Percentiles rank a stretch among this genome's conserved stretches.
Conservation (phyloP, 192 early-diverging fungal genomes). For the Phycomyces blakesleeanus region DNA sequence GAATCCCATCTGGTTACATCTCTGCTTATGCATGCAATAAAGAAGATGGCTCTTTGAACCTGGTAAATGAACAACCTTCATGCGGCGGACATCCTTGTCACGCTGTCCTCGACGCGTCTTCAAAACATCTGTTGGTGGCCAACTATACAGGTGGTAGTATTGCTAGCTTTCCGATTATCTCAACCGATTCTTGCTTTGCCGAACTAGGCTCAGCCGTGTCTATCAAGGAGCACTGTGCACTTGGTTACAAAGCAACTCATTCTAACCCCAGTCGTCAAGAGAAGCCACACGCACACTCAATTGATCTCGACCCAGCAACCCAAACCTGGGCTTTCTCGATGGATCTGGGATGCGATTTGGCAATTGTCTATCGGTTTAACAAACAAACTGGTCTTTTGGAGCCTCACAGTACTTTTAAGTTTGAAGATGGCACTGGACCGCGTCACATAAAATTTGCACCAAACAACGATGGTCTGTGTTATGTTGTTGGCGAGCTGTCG, state of each 20-base stretch:
- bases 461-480: slow-evolving; percentile 20
- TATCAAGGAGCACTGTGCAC: slow-evolving; percentile 2
- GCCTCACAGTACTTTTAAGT: slow-evolving; percentile 5
- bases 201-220: neutral
- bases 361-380: slow-evolving; percentile 19
- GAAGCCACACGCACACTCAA: slow-evolving; percentile 25
- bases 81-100: slow-evolving; percentile 31
- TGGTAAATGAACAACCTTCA: slow-evolving; percentile 21
- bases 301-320: slow-evolving; percentile 25
- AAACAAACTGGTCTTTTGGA: neutral
- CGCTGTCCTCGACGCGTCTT: slow-evolving; percentile 14
- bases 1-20: slow-evolving; percentile 14
- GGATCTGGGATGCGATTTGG: slow-evolving; percentile 32
- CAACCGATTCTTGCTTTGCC: neutral
- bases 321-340: slow-evolving; percentile 18
- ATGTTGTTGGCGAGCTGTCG: slow-evolving; percentile 28
- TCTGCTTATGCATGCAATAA: slow-evolving; percentile 19
- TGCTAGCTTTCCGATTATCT: slow-evolving; percentile 8
- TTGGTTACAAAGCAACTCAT: neutral
- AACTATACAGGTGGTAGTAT: slow-evolving; percentile 34
- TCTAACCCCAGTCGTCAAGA: slow-evolving; percentile 30
- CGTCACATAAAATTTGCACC: slow-evolving; percentile 33
- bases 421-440: slow-evolving; percentile 29
- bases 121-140: slow-evolving; percentile 22
- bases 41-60: slow-evolving; percentile 1